Evolutionary conservation across 495 filamentous ascomycete species (phyloP), one percentile per base, ranked within the genome.

Genomic region (Neurospora sp.): DNA sequence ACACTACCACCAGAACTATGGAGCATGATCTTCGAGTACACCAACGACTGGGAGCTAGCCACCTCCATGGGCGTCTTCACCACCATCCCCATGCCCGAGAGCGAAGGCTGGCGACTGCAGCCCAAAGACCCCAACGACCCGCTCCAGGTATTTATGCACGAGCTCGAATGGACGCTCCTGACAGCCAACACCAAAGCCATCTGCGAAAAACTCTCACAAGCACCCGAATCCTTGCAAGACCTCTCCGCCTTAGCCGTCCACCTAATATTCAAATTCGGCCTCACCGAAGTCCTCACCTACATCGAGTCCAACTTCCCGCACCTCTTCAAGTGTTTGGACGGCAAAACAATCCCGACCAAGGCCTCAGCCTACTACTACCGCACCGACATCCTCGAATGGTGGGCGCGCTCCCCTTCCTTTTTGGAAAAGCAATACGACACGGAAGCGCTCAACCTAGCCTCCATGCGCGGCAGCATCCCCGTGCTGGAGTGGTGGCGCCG

Each of bases 401-500:
- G 94, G 79, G 75, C 74, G n/a, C 78, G 74, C 39, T 91, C 90
- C 0, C 90, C 92, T 0, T 89, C 88, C 4, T 93, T 94, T 71
- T 85, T 94, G 3, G 91, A 90, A 72, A 95, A 94, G 82, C 89
- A 94, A 78, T 87, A 88, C 77, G 79, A 86, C 77, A 84, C 89
- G 66, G 94, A 97, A 80, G 92, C 94, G 37, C 87, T 98, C 77
- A 92, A 98, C 80, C 91, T 92, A 48, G 94, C 94, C 15, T 95
- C 92, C 19, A 89, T 90, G 54, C 89, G 92, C 43, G 94, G 94
- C 15, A 93, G 93, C 76, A 86, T 95, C 36, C 89, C 92, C 71
- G 92, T 97, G 0, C 86, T 98, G 5, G 91, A 97, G 45, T 98
- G 94, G 94, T 98, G 94, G 94, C 89, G 90, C 19, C 84, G 88